Base-by-base conservation (phyloP, 305 asterid species). In the Fraxinus xanthoxyloides region DNA sequence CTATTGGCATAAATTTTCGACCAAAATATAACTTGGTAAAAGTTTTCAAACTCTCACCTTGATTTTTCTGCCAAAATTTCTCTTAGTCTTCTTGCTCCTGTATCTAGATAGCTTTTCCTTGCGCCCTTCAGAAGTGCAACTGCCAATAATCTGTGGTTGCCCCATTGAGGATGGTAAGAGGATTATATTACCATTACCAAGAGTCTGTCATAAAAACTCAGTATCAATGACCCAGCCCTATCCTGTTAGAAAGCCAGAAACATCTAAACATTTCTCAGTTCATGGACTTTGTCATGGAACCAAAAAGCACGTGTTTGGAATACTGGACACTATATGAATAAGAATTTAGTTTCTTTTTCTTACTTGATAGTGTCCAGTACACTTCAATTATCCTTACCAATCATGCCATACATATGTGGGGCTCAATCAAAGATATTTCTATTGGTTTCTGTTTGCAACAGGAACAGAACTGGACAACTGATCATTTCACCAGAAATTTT, bases 21-120 rank as follows among this genome's bases (percentile, higher is more conserved):
- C 5, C 4, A 82, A 48, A 79, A 74, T 30, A 70, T 23, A 77
- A 82, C 26, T 70, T 32, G 26, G 24, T 72, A 24, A 51, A 59
- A 67, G 77, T 31, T 69, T 43, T n/a, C 40, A 43, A 72, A 26
- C 3, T 73, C 67, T 56, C 80, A 96, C 99, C 98, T 96, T 96
- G 83, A 96, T 88, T 84, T 89, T 86, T 80, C 90, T 75, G 40
- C 88, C 90, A 80, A 85, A 89, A 82, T 89, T 90, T 84, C 91
- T 85, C 82, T 87, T 88, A 8, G 82, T 59, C 85, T 80, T 87
- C 90, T 89, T 91, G 77, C 81, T 87, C 85, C 93, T 72, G 86
- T 88, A 89, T 86, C 90, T 84, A 35, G 86, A 79, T 19, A 85
- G 89, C 82, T 87, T 86, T 75, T 87, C 88, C 87, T 77, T 82